A percentile compares a stretch with the other conserved stretches of the same genome.
phyloP scores from a whole-genome alignment of 192 early-diverging fungal genomes.

The Ramicandelaber brevisporus region DNA sequence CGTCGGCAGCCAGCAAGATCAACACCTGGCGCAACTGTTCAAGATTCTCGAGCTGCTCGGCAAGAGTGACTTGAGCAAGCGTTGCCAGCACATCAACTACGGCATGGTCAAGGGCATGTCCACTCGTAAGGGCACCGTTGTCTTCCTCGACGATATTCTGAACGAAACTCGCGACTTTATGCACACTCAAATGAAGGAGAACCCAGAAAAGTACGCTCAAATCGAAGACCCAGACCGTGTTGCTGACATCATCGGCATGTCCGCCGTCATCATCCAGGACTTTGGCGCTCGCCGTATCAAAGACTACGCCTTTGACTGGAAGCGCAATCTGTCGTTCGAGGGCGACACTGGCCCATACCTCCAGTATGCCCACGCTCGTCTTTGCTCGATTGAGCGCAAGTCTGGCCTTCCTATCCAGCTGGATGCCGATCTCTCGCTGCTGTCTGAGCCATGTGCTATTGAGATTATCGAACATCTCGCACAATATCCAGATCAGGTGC shows the following conservation, averaged over 20 bases:
- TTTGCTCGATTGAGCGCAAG: conserved; percentile 83
- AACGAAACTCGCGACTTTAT: conserved; percentile 63
- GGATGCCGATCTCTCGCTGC: conserved; percentile 33
- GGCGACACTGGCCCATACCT: conserved; percentile 99
- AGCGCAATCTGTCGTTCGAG: conserved; percentile 81
- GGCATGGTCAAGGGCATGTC: conserved; percentile 89
- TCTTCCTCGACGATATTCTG: conserved; percentile 89
- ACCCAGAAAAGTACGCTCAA: conserved; percentile 63
- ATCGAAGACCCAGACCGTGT: conserved; percentile 54
- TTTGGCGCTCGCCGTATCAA: conserved; percentile 71
- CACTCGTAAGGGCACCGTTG: conserved; percentile 84
- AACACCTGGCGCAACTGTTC: conserved; percentile 86
- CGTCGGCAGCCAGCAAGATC: conserved; percentile 68
- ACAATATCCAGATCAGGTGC: conserved; percentile 72
- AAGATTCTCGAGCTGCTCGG: conserved; percentile 67
- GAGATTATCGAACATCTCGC: conserved; percentile 50
- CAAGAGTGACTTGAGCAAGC: conserved; percentile 45
- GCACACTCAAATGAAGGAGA: conserved; percentile 77
- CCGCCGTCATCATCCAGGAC: conserved; percentile 80
- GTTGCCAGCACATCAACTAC: conserved; percentile 76
- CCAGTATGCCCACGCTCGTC: conserved; percentile 93
- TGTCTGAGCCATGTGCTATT: conserved; percentile 41
- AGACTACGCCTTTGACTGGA: conserved; percentile 85
- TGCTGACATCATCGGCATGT: conserved; percentile 75
- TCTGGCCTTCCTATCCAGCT: conserved; percentile 27